Evolutionary conservation across 495 filamentous ascomycete species (phyloP), one percentile per base, ranked within the genome.

Genomic region (Penicillium daleae): DNA sequence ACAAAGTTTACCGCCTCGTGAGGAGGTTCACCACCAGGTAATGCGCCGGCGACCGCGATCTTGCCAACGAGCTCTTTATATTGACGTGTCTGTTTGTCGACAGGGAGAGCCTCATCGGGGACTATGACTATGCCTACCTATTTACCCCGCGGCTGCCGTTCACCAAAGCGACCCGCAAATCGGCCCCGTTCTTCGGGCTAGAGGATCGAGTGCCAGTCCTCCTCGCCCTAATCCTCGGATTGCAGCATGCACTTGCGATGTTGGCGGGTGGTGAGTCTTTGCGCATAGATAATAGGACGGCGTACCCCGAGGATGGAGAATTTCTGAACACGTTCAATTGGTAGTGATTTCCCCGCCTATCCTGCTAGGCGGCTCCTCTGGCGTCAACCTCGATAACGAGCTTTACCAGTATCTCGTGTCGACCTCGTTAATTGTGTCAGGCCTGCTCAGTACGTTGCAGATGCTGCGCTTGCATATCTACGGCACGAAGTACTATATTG

Each of bases 151-250:
- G 92, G 59, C 71, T 97, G 12, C 93, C 93, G 3, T 97, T 96
- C 77, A 87, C n/a, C 94, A 80, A 86, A 83, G 63, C 89, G 86
- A 67, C 81, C 0, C 80, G 80, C 39, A 77, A 81, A 62, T 79
- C 84, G 2, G 86, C 90, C 6, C 92, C 93, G 22, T 97, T 97
- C 77, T 97, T 96, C 72, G 93, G 92, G 24, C 86, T 96, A n/a
- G 83, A 97, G 62, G 92, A 96, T 72, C 80, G 78, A 21, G 89
- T 97, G 80, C 93, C 93, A 3, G 82, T 97, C 13, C 64, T 96
- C 2, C 76, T 97, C 32, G 91, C 89, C 10, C 74, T 95, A 3
- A 74, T 92, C 9, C 76, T 91, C 33, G 89, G 89, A 8, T 83
- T 91, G 60, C 89, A 92, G 66, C 89, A 92, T 77, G 80, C 86